Percentiles rank a stretch among this genome's conserved stretches.
Conservation (phyloP, 441 rosid genomes). For the Rhodomyrtus psidioides region DNA sequence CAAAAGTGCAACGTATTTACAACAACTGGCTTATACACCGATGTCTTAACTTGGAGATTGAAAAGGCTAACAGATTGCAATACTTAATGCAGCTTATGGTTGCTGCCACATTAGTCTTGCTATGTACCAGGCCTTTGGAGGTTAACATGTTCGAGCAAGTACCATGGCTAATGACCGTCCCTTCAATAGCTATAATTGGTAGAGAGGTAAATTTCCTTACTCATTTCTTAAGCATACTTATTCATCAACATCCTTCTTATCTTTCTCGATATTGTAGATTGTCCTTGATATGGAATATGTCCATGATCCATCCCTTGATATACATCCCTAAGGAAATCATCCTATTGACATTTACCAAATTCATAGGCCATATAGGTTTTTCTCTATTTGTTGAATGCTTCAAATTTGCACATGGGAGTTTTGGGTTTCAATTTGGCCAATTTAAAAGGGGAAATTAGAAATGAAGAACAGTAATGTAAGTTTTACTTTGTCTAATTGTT, state of each 20-base stretch:
- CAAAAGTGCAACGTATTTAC: not conserved
- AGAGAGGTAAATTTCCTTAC: slow-evolving; percentile 62
- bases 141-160: slow-evolving; percentile 42
- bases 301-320: not conserved
- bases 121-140: slow-evolving; percentile 73
- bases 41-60: not conserved
- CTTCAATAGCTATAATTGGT: slow-evolving; percentile 84
- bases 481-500: not conserved
- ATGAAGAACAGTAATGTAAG: not conserved
- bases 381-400: not conserved
- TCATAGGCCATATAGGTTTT: not conserved
- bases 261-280: not conserved
- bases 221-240: not conserved
- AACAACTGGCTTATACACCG: not conserved
- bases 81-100: slow-evolving; percentile 81
- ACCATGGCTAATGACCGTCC: slow-evolving; percentile 82
- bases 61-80: slow-evolving; percentile 2
- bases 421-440: not conserved
- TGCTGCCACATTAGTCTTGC: slow-evolving; percentile 80
- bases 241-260: not conserved
- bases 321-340: not conserved
- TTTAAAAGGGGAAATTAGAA: not conserved
- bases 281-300: not conserved
- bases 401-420: not conserved
- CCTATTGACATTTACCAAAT: not conserved